Base-by-base conservation (phyloP, 352 stramenopile genomes). In the Phytophthora constricta region DNA sequence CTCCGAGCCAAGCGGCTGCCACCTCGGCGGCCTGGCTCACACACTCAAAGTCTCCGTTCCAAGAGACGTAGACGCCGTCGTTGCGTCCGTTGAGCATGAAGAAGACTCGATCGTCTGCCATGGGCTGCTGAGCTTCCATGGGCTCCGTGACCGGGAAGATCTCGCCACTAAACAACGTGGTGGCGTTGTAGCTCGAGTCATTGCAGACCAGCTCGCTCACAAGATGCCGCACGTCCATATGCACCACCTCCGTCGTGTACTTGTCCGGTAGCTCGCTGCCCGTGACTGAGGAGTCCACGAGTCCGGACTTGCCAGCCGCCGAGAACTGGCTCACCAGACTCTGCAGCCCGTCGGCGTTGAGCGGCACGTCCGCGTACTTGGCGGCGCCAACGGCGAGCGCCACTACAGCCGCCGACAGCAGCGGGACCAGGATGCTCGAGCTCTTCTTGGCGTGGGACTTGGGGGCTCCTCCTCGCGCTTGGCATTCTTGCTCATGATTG, bases 31-130 rank as follows among this genome's bases (percentile, higher is more conserved):
- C 74, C 22, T 72, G 57, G 2, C 65, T 65, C 17, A 93, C 31
- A 52, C 87, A 93, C 11, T 77, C 72, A 45, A 90, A 92, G 33
- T 92, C 59, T 14, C 86, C 81, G 59, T 92, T 93, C 82, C 84
- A 95, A 5, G 78, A 78, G 48, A 91, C 82, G 70, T 93, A 93
- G 49, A 95, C 55, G 8, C 87, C 87, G 28, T 93, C 79, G 51
- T 93, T 95, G 16, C 67, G 80, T 11, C 87, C 87, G 51, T 95
- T 95, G 64, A 95, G 83, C 80, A 95, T 87, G 72, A 95, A 88
- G 57, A 95, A 95, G 42, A 92, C 58, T 61, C 75, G 77, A 77
- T 92, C 74, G 7, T 71, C 58, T 13, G 23, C 14, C 31, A 70
- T 70, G 10, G 70, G 54, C 23, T 61, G 33, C 3, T 65, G 62